Conservation (phyloP, 2,329 filamentous ascomycete species). For the Colletotrichum nymphaeae region DNA sequence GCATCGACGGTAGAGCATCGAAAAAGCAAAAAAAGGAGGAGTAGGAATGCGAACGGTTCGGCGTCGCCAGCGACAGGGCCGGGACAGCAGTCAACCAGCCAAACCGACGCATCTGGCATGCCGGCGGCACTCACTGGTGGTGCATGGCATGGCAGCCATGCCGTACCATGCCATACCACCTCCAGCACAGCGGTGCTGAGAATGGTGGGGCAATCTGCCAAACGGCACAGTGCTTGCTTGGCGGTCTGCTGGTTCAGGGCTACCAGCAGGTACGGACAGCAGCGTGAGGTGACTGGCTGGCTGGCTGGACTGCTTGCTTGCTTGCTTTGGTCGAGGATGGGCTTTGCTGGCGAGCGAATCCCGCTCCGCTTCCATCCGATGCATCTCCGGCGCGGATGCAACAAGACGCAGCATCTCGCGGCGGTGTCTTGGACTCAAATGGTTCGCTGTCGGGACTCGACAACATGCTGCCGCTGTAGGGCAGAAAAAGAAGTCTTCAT, state of each 20-base stretch:
- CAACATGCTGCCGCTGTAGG: not conserved
- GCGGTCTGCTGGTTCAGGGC: not conserved
- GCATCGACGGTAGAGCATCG: not conserved
- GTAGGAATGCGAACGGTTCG: not conserved
- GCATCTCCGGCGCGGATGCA: not conserved
- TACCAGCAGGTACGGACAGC: no score
- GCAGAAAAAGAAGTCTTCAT: not conserved
- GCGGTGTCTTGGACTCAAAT: not conserved
- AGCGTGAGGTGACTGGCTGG: no score
- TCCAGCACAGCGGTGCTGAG: conserved; percentile 1
- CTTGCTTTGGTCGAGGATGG: not conserved
- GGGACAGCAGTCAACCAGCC: not conserved
- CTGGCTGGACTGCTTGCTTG: not conserved
- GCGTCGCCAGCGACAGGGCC: not conserved
- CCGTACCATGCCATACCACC: conserved; percentile 7
- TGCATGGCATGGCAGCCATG: conserved; percentile 31
- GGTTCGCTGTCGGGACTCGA: not conserved
- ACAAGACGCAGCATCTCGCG: not conserved
- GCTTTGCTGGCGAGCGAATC: not conserved
- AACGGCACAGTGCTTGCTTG: conserved; percentile 15
- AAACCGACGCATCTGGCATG: conserved; percentile 21
- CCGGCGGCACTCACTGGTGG: conserved; percentile 19
- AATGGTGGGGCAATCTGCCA: conserved; percentile 20
- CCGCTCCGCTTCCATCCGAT: conserved; percentile 15
- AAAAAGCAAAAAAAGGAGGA: not conserved